Conservation (phyloP, 257 asterid genomes). For the Penstemon barbatus region DNA sequence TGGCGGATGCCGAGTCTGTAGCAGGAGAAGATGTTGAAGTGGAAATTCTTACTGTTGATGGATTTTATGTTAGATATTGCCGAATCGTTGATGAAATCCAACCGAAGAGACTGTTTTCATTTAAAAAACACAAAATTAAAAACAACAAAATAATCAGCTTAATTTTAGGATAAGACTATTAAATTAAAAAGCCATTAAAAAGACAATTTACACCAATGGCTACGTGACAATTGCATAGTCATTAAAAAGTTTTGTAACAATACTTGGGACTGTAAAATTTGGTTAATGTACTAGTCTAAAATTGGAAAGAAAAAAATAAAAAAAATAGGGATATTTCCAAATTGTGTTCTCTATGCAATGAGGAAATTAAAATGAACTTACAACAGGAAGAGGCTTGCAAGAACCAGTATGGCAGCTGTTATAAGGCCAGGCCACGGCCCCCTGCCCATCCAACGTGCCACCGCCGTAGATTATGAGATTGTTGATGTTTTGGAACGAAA, state of each 20-base stretch:
- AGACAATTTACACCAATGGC: no score
- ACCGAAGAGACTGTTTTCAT: conserved; percentile 31
- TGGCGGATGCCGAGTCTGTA: conserved; percentile 32
- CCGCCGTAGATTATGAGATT: conserved; percentile 38
- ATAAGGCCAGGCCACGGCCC: conserved; percentile 40
- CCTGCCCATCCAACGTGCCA: conserved; percentile 47
- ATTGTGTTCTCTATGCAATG: not conserved
- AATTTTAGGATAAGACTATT: no score
- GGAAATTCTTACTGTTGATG: conserved; percentile 61
- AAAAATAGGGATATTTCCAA: no score
- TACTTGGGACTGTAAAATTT: no score
- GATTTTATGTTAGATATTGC: conserved; percentile 33
- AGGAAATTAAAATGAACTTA: conserved; percentile 10
- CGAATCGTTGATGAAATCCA: conserved; percentile 35
- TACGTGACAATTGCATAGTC: no score
- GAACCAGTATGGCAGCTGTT: conserved; percentile 27
- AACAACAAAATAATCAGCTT: no score
- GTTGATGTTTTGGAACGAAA: conserved; percentile 35
- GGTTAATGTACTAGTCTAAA: no score
- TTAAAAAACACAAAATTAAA: not conserved
- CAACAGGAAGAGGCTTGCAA: conserved; percentile 35
- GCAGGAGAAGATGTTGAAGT: conserved; percentile 48
- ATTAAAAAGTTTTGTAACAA: no score
- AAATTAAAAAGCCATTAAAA: no score
- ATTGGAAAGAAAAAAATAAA: no score